Percentiles rank a stretch among this genome's conserved stretches.
Evolutionary conservation across 1,139 yeast genomes (phyloP).

Genomic region (Magnusiomyces suaveolens): DNA sequence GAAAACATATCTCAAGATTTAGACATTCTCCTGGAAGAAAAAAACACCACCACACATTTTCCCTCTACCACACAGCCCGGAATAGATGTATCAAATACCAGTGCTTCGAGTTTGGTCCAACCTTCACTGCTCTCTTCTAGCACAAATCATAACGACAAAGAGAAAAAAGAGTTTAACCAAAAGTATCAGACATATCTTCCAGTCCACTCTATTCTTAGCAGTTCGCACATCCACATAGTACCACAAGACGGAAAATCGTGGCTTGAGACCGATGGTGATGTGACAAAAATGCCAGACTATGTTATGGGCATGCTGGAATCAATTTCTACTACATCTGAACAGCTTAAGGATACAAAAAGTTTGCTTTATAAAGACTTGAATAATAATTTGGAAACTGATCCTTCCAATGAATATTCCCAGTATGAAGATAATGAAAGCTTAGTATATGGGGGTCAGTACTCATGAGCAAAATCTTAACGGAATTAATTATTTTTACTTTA

Average conservation of each 20-base stretch:
- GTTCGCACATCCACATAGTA: not conserved
- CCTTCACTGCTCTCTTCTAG: not conserved
- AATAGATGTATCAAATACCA: too few relatives aligned
- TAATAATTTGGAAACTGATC: too few relatives aligned
- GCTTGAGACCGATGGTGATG: not conserved
- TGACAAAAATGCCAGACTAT: slow-evolving; percentile 12
- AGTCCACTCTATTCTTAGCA: not conserved
- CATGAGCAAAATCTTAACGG: too few relatives aligned
- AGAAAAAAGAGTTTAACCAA: not conserved
- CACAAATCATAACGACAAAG: not conserved
- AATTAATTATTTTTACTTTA: too few relatives aligned
- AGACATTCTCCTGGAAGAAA: too few relatives aligned
- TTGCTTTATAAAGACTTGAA: not conserved
- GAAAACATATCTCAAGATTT: too few relatives aligned
- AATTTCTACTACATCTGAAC: not conserved
- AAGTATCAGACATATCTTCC: not conserved
- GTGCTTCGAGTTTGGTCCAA: not conserved
- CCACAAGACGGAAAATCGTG: not conserved
- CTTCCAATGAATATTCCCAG: too few relatives aligned
- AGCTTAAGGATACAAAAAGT: not conserved
- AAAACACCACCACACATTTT: too few relatives aligned
- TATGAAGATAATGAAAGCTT: too few relatives aligned
- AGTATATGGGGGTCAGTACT: too few relatives aligned
- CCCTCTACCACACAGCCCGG: too few relatives aligned
- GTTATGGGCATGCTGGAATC: slow-evolving; percentile 10